Conservation (phyloP, 352 stramenopile genomes). For the Pythium monospermum region DNA sequence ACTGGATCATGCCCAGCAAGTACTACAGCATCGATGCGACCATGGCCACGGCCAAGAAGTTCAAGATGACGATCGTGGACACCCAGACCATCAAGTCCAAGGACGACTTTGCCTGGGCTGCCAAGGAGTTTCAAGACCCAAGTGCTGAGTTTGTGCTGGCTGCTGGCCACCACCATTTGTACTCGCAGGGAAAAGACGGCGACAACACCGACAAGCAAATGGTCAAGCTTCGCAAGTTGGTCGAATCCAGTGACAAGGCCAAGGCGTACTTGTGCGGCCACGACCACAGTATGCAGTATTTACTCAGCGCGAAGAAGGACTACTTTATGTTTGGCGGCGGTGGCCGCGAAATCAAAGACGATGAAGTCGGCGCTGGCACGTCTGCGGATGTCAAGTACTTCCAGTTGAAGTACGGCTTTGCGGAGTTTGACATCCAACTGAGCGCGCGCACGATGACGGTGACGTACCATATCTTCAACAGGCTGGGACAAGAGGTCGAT, state of each 20-base stretch:
- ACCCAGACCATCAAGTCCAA: conserved; percentile 24
- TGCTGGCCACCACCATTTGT: conserved; percentile 24
- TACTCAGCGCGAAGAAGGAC: conserved; percentile 16
- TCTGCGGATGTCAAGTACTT: conserved; percentile 20
- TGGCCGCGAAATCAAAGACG: conserved; percentile 15
- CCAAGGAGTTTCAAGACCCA: conserved; percentile 11
- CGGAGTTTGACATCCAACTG: conserved; percentile 18
- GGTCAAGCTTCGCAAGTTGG: conserved; percentile 14
- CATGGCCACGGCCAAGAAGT: conserved; percentile 17
- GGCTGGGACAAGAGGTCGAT: conserved; percentile 19
- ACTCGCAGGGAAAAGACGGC: conserved; percentile 14
- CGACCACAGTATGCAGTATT: conserved; percentile 26
- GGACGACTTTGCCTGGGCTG: conserved; percentile 18
- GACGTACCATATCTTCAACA: conserved; percentile 26
- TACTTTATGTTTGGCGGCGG: conserved; percentile 26
- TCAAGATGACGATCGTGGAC: conserved; percentile 21
- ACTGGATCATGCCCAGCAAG: conserved; percentile 25
- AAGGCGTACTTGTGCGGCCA: conserved; percentile 26
- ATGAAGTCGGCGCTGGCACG: conserved; percentile 12
- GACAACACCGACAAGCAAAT: conserved; percentile 7
- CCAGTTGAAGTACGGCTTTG: conserved; percentile 22
- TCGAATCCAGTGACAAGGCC: conserved; percentile 18
- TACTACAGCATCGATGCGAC: conserved; percentile 21
- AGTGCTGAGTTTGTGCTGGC: conserved; percentile 16
- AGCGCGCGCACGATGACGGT: conserved; percentile 12